Conservation (phyloP, 768 basidiomycete species). For the Ephemerocybe angulata region DNA sequence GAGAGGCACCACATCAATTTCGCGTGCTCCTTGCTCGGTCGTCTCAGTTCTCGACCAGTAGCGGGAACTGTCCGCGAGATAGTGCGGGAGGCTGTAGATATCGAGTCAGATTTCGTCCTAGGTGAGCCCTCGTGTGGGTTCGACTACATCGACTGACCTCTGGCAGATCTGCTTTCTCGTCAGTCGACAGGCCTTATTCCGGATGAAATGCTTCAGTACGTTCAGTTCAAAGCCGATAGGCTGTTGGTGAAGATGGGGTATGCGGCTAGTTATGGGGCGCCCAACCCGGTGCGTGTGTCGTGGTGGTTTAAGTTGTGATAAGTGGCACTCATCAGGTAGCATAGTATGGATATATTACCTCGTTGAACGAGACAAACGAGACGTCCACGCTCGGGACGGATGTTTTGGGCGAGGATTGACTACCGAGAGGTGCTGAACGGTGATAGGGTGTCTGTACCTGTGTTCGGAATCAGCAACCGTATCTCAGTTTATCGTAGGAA, state of each 20-base stretch:
- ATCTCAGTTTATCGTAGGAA: too few relatives aligned
- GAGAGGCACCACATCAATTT: conserved; percentile 85
- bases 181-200: not conserved
- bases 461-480: too few relatives aligned
- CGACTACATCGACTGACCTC: not conserved
- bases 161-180: not conserved
- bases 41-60: not conserved
- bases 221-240: not conserved
- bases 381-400: too few relatives aligned
- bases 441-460: too few relatives aligned
- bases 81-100: not conserved
- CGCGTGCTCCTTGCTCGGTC: conserved; percentile 60
- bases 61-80: not conserved
- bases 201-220: not conserved
- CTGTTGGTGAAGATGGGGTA: not conserved
- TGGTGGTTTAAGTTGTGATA: too few relatives aligned
- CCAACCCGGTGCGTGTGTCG: not conserved
- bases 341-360: too few relatives aligned
- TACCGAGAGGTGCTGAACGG: too few relatives aligned
- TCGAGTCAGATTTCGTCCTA: conserved; percentile 3
- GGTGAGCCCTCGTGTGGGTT: not conserved
- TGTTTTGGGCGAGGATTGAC: too few relatives aligned
- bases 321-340: too few relatives aligned
- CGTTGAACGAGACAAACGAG: too few relatives aligned
- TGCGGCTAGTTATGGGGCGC: not conserved